phyloP scores from a whole-genome alignment of 2,329 filamentous ascomycete species.

The Ophiostoma quercus region DNA sequence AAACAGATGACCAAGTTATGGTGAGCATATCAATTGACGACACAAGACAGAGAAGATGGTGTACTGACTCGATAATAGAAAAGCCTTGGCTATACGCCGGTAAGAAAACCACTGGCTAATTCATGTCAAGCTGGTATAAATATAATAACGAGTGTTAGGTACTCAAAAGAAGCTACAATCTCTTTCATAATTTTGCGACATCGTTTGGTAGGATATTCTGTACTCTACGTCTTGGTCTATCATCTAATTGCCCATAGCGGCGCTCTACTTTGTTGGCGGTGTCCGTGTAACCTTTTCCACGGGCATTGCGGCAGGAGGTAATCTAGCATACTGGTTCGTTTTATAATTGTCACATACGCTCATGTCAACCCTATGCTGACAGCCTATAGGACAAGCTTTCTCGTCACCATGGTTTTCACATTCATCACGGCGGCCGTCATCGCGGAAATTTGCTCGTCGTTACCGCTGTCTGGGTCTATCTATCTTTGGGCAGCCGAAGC shows the following conservation, averaged over 20 bases:
- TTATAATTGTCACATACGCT: background rate
- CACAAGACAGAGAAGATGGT: no score
- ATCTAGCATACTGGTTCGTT: conserved; percentile 23
- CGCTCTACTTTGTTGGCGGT: conserved; percentile 24
- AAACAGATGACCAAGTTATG: background rate
- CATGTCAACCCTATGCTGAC: background rate
- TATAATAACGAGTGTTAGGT: background rate
- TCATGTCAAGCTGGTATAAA: background rate
- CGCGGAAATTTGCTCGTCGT: conserved; percentile 25
- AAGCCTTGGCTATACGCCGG: background rate
- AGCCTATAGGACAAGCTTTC: conserved; percentile 19
- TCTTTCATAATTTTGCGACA: conserved; percentile 24
- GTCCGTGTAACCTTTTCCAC: conserved; percentile 24
- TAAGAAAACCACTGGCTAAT: background rate
- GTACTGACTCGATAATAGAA: background rate
- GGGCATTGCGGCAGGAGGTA: conserved; percentile 22
- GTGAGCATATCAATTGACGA: background rate
- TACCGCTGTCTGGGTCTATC: conserved; percentile 31
- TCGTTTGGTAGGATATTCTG: conserved; percentile 17
- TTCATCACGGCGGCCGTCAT: conserved; percentile 23
- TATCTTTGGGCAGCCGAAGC: conserved; percentile 59
- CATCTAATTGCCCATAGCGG: background rate
- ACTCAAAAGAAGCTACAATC: conserved; percentile 22
- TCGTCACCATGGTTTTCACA: conserved; percentile 22
- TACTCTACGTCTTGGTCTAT: no score